Percentiles rank a stretch among this genome's conserved stretches.
Conservation (phyloP, 2,329 filamentous ascomycete species). For the Cercospora sojina region DNA sequence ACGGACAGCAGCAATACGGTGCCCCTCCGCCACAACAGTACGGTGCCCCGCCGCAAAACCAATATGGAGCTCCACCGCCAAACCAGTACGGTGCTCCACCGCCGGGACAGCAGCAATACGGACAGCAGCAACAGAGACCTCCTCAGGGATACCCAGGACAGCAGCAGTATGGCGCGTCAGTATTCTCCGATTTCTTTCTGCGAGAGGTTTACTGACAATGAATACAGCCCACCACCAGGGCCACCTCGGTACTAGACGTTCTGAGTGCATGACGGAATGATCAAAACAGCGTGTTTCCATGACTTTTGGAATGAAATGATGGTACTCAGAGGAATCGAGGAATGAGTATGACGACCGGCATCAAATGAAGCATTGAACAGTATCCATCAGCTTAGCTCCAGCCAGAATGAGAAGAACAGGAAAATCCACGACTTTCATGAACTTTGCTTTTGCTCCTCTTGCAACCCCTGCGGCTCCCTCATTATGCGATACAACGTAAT, state of each 20-base stretch:
- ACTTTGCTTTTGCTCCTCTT: not conserved
- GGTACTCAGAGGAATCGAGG: not conserved
- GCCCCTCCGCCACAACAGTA: constrained; percentile 35
- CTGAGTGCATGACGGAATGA: constrained; percentile 1
- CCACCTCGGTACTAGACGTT: constrained; percentile 26
- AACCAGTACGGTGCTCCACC: constrained; percentile 19
- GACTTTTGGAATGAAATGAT: not conserved
- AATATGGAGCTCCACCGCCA: constrained; percentile 18
- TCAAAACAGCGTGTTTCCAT: not conserved
- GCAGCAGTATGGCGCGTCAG: constrained; percentile 23
- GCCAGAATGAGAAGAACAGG: not conserved
- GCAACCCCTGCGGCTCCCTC: constrained; percentile 38
- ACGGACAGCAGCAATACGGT: constrained; percentile 34
- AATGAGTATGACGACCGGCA: not conserved
- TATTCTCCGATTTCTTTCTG: not conserved
- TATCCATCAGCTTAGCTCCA: not conserved
- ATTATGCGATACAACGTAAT: constrained; percentile 50
- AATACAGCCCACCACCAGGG: constrained; percentile 15
- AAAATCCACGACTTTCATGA: not conserved
- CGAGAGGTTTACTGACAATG: not conserved
- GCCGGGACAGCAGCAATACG: not conserved
- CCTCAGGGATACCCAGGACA: constrained; percentile 19
- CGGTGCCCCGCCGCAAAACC: constrained; percentile 22
- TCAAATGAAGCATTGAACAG: not conserved
- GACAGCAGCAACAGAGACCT: constrained; percentile 10